phyloP scores from a whole-genome alignment of 2,329 filamentous ascomycete species.

The Geoglossum cookeanum region DNA sequence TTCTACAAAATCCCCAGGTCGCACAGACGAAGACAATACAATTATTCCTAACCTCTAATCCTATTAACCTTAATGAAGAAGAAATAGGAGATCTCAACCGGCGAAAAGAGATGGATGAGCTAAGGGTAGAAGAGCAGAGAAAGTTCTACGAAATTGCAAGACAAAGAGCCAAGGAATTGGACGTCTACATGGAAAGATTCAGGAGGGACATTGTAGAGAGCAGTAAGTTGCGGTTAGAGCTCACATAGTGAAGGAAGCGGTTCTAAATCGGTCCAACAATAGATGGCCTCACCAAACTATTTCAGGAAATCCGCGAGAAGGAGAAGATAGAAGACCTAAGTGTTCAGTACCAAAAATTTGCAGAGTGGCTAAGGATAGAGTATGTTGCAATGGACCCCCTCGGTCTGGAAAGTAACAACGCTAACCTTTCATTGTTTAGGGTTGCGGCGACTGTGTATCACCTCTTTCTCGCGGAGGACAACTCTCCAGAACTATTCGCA shows the following conservation, averaged over 20 bases:
- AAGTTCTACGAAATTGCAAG: constrained; percentile 91
- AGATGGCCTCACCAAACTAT: constrained; percentile 80
- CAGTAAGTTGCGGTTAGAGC: constrained; percentile 33
- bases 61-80: constrained; percentile 57
- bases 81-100: constrained; percentile 65
- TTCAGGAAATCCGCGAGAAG: constrained; percentile 84
- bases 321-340: constrained; percentile 72
- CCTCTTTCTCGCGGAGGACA: constrained; percentile 92
- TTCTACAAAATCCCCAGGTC: constrained; percentile 69
- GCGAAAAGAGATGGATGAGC: constrained; percentile 68
- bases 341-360: constrained; percentile 93
- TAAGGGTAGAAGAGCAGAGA: constrained; percentile 78
- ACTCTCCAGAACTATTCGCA: constrained; percentile 87
- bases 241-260: neutral
- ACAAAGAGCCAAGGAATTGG: constrained; percentile 74
- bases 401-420: neutral
- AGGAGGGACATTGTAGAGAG: constrained; percentile 46
- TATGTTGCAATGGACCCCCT: constrained; percentile 13
- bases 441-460: constrained; percentile 94
- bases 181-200: constrained; percentile 90
- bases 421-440: constrained; percentile 17
- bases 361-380: constrained; percentile 94
- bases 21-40: constrained; percentile 66
- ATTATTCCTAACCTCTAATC: constrained; percentile 61
- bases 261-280: constrained; percentile 27